A percentile compares a stretch with the other conserved stretches of the same genome.
Conservation (phyloP, 169 alveolate species). For the Amoebophrya sp. region DNA sequence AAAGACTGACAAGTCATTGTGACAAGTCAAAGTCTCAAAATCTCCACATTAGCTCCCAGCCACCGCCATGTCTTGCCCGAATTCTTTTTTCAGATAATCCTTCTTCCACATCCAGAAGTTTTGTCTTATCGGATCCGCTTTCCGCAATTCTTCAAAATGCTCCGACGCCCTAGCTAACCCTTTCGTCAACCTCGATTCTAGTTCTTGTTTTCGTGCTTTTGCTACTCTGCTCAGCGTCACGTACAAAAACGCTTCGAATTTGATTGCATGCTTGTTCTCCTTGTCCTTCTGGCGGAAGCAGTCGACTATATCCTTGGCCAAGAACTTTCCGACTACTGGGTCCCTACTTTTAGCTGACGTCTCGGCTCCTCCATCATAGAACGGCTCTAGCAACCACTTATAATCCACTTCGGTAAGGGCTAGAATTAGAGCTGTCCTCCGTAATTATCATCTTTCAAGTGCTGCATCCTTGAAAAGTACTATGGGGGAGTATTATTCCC, state of each 20-base stretch:
- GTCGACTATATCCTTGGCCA: neutral
- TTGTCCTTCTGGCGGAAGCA: neutral
- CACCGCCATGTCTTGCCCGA: neutral
- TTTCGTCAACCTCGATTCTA: neutral
- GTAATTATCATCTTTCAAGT: too few relatives aligned
- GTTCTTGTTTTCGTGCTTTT: neutral
- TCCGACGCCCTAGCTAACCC: neutral
- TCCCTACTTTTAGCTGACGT: neutral
- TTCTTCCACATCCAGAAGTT: neutral
- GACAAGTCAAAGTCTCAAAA: too few relatives aligned
- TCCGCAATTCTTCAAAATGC: neutral
- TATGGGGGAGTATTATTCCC: too few relatives aligned
- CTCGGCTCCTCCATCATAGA: too few relatives aligned
- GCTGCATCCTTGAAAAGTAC: too few relatives aligned
- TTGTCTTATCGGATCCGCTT: neutral
- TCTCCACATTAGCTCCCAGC: too few relatives aligned
- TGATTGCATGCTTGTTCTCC: neutral
- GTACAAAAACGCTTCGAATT: neutral
- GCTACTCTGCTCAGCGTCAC: neutral
- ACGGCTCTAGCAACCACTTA: neutral
- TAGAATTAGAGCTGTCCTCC: too few relatives aligned
- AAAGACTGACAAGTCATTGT: too few relatives aligned
- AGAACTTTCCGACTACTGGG: neutral
- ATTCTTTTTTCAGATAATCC: neutral
- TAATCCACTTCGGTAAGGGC: neutral